Evolutionary conservation across 345 rosid genomes (phyloP), one percentile per base, ranked within the genome.

Genomic region (Aethionema arabicum): DNA sequence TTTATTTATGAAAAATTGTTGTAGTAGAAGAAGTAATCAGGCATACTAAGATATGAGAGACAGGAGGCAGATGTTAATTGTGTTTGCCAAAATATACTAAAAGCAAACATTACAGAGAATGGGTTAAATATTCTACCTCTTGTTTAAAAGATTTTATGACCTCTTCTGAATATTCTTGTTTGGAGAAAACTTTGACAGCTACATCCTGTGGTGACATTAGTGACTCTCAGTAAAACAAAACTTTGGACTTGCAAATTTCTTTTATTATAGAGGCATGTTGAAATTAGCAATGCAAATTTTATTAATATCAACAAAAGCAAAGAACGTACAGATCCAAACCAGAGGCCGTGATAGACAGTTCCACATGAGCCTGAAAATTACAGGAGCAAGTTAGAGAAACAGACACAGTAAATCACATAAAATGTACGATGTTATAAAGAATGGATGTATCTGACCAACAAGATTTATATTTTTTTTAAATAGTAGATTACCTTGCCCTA

Each of bases 241-340:
- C 15, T 43, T 13, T 56, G 50, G 55, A 62, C 27, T 63, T 57
- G 32, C 21, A 33, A 8, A 31, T 48, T 9, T 4, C 11, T 32
- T 12, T 35, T 0, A 30, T 53, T 13, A 51, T 46, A 8, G 7
- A 38, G 35, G 35, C 67, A 15, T 57, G 14, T 60, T 76, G 63
- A 63, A 33, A 66, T 32, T 8, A 53, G 76, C 72, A 72, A 72
- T 40, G 52, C 46, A 55, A 43, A 40, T 38, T 56, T 33, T 33
- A 49, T 50, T 50, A 27, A 40, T 56, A 63, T 48, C 52, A 56
- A 4, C 44, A 63, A 6, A 80, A 79, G 82, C 43, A 69, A 52
- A 76, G 85, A 79, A 84, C 97, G 62, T 93, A 93, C 99, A 63
- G 97, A 93, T 87, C 93, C 99, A 72, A 79, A 93, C 99, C 99